phyloP scores from a whole-genome alignment of 371 early-diverging fungal species.

The Mortierella sp. region DNA sequence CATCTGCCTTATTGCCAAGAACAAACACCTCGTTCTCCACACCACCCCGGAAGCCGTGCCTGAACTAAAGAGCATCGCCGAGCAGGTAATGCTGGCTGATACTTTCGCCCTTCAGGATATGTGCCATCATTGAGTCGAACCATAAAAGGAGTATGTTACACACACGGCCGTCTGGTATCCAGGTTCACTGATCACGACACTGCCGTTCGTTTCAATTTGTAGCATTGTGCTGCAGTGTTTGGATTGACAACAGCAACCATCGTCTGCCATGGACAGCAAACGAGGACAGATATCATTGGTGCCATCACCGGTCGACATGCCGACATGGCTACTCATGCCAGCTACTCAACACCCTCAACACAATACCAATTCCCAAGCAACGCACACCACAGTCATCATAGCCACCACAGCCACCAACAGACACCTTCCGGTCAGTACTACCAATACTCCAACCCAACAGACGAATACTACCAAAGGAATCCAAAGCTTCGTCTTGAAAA shows the following conservation, averaged over 20 bases:
- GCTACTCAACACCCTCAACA: conserved; percentile 25
- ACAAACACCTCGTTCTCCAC: conserved; percentile 52
- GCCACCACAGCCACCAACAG: conserved; percentile 23
- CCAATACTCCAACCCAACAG: conserved; percentile 41
- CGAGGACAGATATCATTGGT: conserved; percentile 44
- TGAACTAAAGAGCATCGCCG: conserved; percentile 43
- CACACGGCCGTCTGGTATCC: background rate
- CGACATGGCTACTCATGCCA: conserved; percentile 29
- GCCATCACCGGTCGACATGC: conserved; percentile 52
- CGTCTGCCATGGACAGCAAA: conserved; percentile 47
- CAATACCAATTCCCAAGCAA: conserved; percentile 28
- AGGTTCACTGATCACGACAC: background rate
- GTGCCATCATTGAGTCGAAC: background rate
- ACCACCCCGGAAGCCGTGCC: conserved; percentile 36
- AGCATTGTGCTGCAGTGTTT: conserved; percentile 48
- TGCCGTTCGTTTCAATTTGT: background rate
- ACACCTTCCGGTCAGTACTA: conserved; percentile 34
- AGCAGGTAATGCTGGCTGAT: conserved; percentile 28
- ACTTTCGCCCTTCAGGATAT: background rate
- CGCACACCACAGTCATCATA: conserved; percentile 4
- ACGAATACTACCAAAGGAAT: conserved; percentile 36
- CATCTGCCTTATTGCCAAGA: conserved; percentile 48
- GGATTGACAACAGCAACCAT: conserved; percentile 49
- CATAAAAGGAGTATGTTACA: too few relatives aligned
- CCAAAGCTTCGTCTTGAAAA: conserved; percentile 31